Conservation (phyloP, 2,329 filamentous ascomycete genomes). For the Pseudogymnoascus sp. region DNA sequence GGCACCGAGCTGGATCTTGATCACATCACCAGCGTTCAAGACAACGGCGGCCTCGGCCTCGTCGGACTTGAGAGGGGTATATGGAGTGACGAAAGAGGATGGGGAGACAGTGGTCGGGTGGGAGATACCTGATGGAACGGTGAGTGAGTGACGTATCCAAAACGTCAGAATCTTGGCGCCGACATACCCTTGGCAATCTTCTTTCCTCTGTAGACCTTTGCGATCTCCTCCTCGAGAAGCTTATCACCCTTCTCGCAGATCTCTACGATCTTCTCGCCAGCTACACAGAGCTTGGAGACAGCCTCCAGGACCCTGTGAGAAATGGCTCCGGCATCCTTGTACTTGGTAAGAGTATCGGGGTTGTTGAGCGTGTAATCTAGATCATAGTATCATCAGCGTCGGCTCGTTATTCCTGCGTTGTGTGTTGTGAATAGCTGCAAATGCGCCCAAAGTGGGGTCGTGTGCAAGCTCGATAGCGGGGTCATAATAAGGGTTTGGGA, state of each 20-base stretch:
- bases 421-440: slow-evolving; percentile 18
- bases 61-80: slow-evolving; percentile 85
- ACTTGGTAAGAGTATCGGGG: slow-evolving; percentile 94
- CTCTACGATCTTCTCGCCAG: slow-evolving; percentile 85
- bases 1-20: slow-evolving; percentile 98
- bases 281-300: slow-evolving; percentile 64
- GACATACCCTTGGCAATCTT: slow-evolving; percentile 79
- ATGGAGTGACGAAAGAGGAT: slow-evolving; percentile 88
- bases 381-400: slow-evolving; percentile 23
- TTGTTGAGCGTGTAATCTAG: slow-evolving; percentile 87
- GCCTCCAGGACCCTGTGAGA: slow-evolving; percentile 90
- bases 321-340: slow-evolving; percentile 93
- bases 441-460: slow-evolving; percentile 4
- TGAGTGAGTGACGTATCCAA: slow-evolving; percentile 19
- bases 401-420: slow-evolving; percentile 15
- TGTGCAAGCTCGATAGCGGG: slow-evolving; percentile 22
- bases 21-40: slow-evolving; percentile 75
- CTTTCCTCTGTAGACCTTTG: slow-evolving; percentile 97
- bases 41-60: slow-evolving; percentile 70
- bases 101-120: slow-evolving; percentile 95
- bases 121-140: slow-evolving; percentile 57
- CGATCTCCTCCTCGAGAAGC: slow-evolving; percentile 84
- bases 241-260: slow-evolving; percentile 95
- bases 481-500: slow-evolving; percentile 20
- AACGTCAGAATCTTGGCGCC: slow-evolving; percentile 7